Evolutionary conservation across 108 stramenopile species (phyloP), one percentile per base, ranked within the genome.

Genomic region (Cylindrotheca fusiformis): DNA sequence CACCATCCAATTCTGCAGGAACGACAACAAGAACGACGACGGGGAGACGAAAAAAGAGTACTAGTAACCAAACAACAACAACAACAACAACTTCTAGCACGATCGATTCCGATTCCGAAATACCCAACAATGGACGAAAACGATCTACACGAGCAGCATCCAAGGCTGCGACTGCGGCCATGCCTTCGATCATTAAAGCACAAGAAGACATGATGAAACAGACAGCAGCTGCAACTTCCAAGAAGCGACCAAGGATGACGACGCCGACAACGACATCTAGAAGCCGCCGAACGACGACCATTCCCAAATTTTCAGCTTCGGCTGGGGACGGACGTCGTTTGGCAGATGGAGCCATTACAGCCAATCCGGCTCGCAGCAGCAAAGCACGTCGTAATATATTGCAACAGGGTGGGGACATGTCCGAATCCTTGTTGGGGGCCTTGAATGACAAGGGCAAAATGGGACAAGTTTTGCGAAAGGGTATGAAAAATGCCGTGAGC

Each of bases 401-500:
- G 23, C 27, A n/a, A 51, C n/a, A 55, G 48, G 14, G 59, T 30
- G 28, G 59, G 12, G 93, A 94, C 69, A 68, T 90, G 59, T 80
- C 87, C 1, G 63, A 52, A 26, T 73, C 79, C 1, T 65, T 94
- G 19, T 51, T 94, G 48, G 76, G 74, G 23, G 82, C 89, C 2
- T 27, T 89, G 46, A 63, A 76, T n/a, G 63, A 71, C 26, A 65
- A 67, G 4, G 84, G 83, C 0, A 82, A 87, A 41, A 74, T 79
- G 26, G 79, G 69, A 24, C 72, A 66, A 25, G 72, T 92, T 10
- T 62, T 95, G 36, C 73, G 90, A 28, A 65, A 58, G 31, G 87
- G 87, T 53, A 91, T 92, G 89, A 84, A 75, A 63, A 82, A 85
- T 52, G 89, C 91, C 25, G 86, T 95, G 0, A 46, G 62, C n/a